Evolutionary conservation across 2,329 filamentous ascomycete species (phyloP), one percentile per base, ranked within the genome.

Genomic region (Thielaviopsis euricoi): DNA sequence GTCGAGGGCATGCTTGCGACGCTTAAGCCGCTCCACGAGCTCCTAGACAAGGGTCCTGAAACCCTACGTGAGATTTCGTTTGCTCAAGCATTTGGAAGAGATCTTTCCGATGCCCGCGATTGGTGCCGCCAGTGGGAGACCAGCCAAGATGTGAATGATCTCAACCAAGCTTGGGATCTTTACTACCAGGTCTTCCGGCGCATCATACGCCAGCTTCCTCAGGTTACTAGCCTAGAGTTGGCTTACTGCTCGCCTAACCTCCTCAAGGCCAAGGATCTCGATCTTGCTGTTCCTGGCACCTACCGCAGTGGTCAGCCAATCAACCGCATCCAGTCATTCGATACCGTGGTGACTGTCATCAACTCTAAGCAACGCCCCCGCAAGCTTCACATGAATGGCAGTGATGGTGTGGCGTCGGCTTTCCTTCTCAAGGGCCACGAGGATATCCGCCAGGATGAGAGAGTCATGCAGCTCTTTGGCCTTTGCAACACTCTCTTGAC

Each of bases 381-480:
- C 63, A 95, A 95, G 70, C 80, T 97, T 65, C 89, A 85, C 60
- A 81, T 93, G 65, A 84, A 83, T 66, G 94, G 91, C 61, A 95
- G 88, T 66, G 91, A 98, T 67, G 93, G 93, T 59, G 81, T 80
- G 61, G 80, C 82, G 2, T 96, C 96, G 69, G 85, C 88, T 54
- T 97, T 95, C 73, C 72, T 88, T 60, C 81, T 98, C 65, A 99
- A 99, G 75, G 93, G 93, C n/a, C 94, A 98, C 66, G 93, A 99
- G 72, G 93, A 99, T 74, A 96, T 98, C 63, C 86, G 93, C 60
- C 93, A 99, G 71, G 93, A 99, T 67, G 93, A 99, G 72, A 85
- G 94, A 71, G 93, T 98, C 64, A 99, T 98, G 94, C 93, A 99
- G 71, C 80, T 99, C 40, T 98, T 99, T 67, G 93, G 93, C 48